Conservation (phyloP, 1,139 yeast genomes). For the Suhomyces wounanorum region DNA sequence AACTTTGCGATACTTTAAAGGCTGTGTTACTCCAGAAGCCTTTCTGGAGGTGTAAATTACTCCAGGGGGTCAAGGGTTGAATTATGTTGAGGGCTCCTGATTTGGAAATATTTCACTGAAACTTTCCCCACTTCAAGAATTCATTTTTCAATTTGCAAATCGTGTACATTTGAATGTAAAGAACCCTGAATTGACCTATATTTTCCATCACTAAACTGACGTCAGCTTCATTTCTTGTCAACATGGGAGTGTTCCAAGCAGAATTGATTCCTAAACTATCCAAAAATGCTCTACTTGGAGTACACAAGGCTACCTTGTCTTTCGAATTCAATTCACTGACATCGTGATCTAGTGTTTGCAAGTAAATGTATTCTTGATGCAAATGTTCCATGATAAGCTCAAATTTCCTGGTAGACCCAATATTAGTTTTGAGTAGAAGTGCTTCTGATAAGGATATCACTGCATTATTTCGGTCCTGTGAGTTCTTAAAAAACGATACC, state of each 20-base stretch:
- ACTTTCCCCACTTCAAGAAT: neutral
- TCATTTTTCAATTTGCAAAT: slow-evolving; percentile 7
- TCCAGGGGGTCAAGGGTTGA: too few relatives aligned
- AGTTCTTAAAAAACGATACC: slow-evolving; percentile 13
- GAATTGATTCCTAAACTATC: neutral
- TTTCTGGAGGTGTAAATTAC: too few relatives aligned
- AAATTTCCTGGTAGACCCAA: slow-evolving; percentile 7
- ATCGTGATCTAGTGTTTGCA: neutral
- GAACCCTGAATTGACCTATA: slow-evolving; percentile 3
- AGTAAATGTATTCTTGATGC: slow-evolving; percentile 8
- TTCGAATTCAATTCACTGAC: neutral
- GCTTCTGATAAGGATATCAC: slow-evolving; percentile 12
- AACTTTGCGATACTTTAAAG: too few relatives aligned
- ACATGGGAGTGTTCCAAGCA: neutral
- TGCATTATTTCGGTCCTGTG: slow-evolving; percentile 1
- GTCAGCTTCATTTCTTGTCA: neutral
- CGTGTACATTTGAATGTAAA: slow-evolving; percentile 6
- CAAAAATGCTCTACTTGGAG: neutral
- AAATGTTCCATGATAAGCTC: slow-evolving; percentile 10
- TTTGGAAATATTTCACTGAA: neutral
- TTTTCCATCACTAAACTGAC: slow-evolving; percentile 1
- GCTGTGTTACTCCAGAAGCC: too few relatives aligned
- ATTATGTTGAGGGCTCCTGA: too few relatives aligned
- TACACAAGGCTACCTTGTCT: neutral
- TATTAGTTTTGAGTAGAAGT: slow-evolving; percentile 8